Conservation (phyloP, 2,329 filamentous ascomycete genomes). For the Colletotrichum trifolii region DNA sequence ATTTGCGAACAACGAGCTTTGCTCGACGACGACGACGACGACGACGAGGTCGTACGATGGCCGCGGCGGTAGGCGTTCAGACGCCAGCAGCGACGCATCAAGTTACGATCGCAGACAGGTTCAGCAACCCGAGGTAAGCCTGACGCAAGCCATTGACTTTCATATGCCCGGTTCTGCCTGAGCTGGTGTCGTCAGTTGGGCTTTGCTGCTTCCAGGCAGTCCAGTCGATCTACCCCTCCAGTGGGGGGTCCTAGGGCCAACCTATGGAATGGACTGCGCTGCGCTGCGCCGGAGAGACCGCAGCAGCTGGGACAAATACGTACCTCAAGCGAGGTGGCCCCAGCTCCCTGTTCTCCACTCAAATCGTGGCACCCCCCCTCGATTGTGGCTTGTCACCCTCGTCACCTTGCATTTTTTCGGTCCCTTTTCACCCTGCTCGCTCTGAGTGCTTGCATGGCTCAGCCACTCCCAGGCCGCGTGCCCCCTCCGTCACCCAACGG, state of each 20-base stretch:
- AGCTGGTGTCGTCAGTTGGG: no score
- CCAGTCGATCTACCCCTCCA: no score
- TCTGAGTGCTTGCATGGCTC: neutral
- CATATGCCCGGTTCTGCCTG: no score
- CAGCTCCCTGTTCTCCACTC: slow-evolving; percentile 6
- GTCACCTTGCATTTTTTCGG: slow-evolving; percentile 17
- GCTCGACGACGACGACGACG: neutral
- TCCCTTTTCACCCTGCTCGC: neutral
- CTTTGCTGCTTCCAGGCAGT: neutral
- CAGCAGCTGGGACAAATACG: no score
- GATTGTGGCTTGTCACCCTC: slow-evolving; percentile 31
- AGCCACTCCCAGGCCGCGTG: slow-evolving; percentile 29
- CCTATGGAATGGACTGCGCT: no score
- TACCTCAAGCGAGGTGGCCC: neutral
- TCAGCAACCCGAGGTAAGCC: slow-evolving; percentile 15
- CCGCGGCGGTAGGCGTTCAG: slow-evolving; percentile 22
- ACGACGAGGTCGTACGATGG: slow-evolving; percentile 19
- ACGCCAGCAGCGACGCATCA: neutral
- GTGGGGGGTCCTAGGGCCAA: no score
- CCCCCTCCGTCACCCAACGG: neutral
- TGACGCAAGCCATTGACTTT: neutral
- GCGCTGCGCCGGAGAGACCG: no score
- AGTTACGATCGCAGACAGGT: neutral
- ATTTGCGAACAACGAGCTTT: neutral
- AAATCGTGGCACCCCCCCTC: neutral